phyloP scores from a whole-genome alignment of 2,329 filamentous ascomycete species.

The Aspergillus intermedius region DNA sequence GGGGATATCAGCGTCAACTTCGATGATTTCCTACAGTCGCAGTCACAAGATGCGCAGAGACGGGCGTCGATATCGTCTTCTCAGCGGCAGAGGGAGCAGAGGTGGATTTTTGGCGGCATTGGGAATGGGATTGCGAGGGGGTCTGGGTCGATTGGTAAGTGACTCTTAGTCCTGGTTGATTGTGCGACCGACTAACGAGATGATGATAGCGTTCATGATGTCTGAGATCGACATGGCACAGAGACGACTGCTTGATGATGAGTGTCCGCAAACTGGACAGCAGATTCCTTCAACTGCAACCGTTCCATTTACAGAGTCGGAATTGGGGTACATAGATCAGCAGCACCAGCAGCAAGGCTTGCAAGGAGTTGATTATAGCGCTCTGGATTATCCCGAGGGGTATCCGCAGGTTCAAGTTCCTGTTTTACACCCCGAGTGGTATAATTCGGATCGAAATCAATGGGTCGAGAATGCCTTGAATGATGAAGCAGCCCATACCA shows the following conservation, averaged over 20 bases:
- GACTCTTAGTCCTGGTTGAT: neutral
- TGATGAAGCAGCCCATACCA: neutral
- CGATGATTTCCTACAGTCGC: conserved; percentile 31
- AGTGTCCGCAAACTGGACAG: conserved; percentile 9
- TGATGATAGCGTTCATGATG: conserved; percentile 24
- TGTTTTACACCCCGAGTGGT: too few species aligned
- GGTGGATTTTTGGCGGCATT: conserved; percentile 26
- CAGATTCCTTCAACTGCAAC: conserved; percentile 10
- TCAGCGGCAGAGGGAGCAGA: conserved; percentile 29
- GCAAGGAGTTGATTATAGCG: neutral
- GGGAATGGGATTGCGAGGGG: conserved; percentile 11
- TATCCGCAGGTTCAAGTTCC: too few species aligned
- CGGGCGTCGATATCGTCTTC: conserved; percentile 19
- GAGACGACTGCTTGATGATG: conserved; percentile 25
- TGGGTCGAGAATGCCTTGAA: too few species aligned
- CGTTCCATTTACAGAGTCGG: neutral
- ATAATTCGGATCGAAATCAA: too few species aligned
- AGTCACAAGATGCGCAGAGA: conserved; percentile 13
- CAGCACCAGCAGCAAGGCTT: neutral
- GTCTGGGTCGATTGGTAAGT: conserved; percentile 24
- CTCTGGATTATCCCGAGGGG: too few species aligned
- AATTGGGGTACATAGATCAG: neutral
- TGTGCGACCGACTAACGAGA: neutral
- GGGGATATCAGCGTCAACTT: conserved; percentile 28
- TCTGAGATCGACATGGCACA: conserved; percentile 29